A percentile compares a stretch with the other conserved stretches of the same genome.
Conservation (phyloP, 2,329 filamentous ascomycete species). For the Gremmenia infestans region DNA sequence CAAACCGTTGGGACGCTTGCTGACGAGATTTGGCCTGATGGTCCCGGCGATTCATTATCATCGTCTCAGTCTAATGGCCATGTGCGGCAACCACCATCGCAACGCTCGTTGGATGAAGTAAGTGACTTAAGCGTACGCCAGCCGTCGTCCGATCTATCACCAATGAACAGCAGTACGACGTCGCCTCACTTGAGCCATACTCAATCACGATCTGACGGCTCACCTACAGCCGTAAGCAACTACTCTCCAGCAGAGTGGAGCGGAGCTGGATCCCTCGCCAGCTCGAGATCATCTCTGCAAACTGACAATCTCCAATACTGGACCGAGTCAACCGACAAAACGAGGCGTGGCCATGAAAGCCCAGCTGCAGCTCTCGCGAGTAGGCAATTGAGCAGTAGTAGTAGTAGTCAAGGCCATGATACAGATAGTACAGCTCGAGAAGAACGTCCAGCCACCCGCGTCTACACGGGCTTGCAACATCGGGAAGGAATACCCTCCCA, state of each 20-base stretch:
- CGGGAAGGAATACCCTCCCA: too few species aligned
- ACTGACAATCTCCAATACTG: neutral
- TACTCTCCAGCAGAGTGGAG: neutral
- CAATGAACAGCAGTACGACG: neutral
- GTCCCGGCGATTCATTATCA: neutral
- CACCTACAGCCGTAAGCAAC: neutral
- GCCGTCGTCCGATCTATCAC: too few species aligned
- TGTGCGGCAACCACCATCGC: neutral
- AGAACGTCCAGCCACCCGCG: neutral
- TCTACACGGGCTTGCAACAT: too few species aligned
- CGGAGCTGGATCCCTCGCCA: neutral
- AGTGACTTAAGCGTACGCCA: neutral
- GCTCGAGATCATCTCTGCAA: neutral
- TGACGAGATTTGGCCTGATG: neutral
- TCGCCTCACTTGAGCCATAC: neutral
- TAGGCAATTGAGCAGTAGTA: neutral
- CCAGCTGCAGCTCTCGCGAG: neutral
- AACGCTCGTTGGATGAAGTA: neutral
- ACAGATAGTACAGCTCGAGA: neutral
- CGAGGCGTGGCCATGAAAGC: neutral
- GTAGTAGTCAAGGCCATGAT: neutral
- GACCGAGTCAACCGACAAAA: neutral
- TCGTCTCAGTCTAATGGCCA: neutral
- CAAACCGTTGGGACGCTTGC: neutral
- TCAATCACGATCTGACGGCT: neutral